phyloP scores from a whole-genome alignment of 345 rosid species.

The Eucalyptus fibrosa region DNA sequence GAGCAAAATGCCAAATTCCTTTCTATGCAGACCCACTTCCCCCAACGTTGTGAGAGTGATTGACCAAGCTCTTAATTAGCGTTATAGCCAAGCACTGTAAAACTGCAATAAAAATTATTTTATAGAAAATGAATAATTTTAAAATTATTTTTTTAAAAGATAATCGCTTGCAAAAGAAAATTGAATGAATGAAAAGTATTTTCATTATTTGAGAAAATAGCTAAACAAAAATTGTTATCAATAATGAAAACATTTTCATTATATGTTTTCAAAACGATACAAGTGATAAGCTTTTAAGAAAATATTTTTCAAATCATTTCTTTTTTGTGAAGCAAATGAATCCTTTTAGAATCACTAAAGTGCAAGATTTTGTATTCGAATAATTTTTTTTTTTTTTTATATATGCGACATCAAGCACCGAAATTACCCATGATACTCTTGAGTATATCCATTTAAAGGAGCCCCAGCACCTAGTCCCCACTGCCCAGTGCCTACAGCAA shows the following conservation, averaged over 20 bases:
- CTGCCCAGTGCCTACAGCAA: neutral
- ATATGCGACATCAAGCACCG: neutral
- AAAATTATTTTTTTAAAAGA: too few relatives aligned
- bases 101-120: too few relatives aligned
- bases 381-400: neutral
- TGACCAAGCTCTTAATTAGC: neutral
- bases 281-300: too few relatives aligned
- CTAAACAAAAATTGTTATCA: neutral
- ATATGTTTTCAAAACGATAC: neutral
- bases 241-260: neutral
- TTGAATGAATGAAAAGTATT: too few relatives aligned
- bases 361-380: neutral
- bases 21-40: neutral
- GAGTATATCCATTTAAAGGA: neutral
- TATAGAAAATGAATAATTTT: too few relatives aligned
- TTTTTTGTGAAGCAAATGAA: fast-evolving
- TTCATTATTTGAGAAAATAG: too few relatives aligned
- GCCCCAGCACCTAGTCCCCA: neutral
- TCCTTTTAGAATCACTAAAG: neutral
- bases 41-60: neutral
- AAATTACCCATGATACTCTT: neutral
- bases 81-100: too few relatives aligned
- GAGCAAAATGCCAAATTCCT: neutral
- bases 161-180: neutral
- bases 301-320: too few relatives aligned